Evolutionary conservation across 2,329 filamentous ascomycete species (phyloP).

Genomic region (Pseudocercospora macadamiae): DNA sequence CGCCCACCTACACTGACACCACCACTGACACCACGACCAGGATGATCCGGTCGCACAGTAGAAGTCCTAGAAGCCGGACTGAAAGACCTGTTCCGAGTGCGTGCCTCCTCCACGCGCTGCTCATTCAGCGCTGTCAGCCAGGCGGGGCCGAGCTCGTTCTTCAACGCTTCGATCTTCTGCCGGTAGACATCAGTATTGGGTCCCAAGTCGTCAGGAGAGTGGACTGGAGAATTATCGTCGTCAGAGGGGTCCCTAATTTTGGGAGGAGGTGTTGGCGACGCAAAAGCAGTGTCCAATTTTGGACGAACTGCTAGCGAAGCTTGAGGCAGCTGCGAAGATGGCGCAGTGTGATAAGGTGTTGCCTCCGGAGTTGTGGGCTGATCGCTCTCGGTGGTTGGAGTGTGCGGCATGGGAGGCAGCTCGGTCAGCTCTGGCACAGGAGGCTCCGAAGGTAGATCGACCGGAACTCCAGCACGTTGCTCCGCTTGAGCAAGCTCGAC

Average conservation of each 20-base stretch:
- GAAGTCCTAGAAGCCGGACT: conserved; percentile 33
- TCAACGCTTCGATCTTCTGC: conserved; percentile 83
- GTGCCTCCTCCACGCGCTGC: conserved; percentile 57
- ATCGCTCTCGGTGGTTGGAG: conserved; percentile 31
- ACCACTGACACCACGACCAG: conserved; percentile 34
- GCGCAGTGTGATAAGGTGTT: conserved; percentile 29
- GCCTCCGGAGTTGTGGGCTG: conserved; percentile 32
- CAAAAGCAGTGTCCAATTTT: conserved; percentile 35
- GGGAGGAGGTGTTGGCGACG: conserved; percentile 31
- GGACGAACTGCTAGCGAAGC: conserved; percentile 25
- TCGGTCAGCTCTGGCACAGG: conserved; percentile 32
- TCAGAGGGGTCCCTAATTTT: conserved; percentile 35
- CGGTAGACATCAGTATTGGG: conserved; percentile 60
- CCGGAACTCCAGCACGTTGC: conserved; percentile 28
- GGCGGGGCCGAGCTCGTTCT: conserved; percentile 80
- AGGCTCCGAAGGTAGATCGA: conserved; percentile 17
- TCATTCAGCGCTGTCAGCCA: conserved; percentile 88
- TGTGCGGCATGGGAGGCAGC: conserved; percentile 33
- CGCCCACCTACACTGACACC: conserved; percentile 37
- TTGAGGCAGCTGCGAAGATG: conserved; percentile 24
- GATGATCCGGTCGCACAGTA: conserved; percentile 29
- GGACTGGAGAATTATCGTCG: conserved; percentile 35
- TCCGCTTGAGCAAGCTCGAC: conserved; percentile 59
- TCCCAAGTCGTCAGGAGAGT: conserved; percentile 33
- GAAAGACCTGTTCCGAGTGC: conserved; percentile 27